Evolutionary conservation across 2,329 filamentous ascomycete species (phyloP), one percentile per base, ranked within the genome.

Genomic region (Pyrenophora teres): DNA sequence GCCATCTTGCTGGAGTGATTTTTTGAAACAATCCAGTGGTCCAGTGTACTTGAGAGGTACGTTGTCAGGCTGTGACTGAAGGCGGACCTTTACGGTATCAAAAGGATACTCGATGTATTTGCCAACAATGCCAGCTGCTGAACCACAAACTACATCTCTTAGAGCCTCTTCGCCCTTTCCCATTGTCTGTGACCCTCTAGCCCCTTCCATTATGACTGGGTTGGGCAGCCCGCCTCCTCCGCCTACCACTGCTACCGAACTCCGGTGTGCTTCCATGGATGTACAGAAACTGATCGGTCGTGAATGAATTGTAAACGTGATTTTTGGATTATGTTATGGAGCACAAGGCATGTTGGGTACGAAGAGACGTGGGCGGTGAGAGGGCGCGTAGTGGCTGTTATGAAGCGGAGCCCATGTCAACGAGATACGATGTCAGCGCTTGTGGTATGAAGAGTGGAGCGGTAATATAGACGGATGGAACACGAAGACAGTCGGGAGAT

Each of bases 81-180:
- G 84, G 35, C 94, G 89, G 54, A 99, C 94, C 77, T 99, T 99
- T 74, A 99, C 87, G 0, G 94, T 99, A 76, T 99, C 94, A 76
- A 99, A 99, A 19, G 94, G 94, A 73, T 97, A 99, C 74, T 99
- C 94, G 70, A 99, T 93, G 73, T 93, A 90, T 79, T 97, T 99
- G 57, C 93, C 93, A 31, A 90, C 87, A 53, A 95, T 85, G 54
- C 94, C 94, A 48, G 93, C 92, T 76, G 92, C 85, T 52, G 93
- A 97, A 71, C 94, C 94, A 73, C 91, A 97, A 9, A 87, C 70
- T 49, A 99, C 84, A 69, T 97, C 92, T 74, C 96, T 92, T 35
- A 93, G 67, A 4, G 90, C 90, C 67, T 94, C 88, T 25, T 80
- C 62, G 42, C 80, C 80, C 65, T 84, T 80, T 50, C 74, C 64